Percentiles rank a stretch among this genome's conserved stretches.
Evolutionary conservation across 768 basidiomycete species (phyloP).

Genomic region (Pulveroboletus sp.): DNA sequence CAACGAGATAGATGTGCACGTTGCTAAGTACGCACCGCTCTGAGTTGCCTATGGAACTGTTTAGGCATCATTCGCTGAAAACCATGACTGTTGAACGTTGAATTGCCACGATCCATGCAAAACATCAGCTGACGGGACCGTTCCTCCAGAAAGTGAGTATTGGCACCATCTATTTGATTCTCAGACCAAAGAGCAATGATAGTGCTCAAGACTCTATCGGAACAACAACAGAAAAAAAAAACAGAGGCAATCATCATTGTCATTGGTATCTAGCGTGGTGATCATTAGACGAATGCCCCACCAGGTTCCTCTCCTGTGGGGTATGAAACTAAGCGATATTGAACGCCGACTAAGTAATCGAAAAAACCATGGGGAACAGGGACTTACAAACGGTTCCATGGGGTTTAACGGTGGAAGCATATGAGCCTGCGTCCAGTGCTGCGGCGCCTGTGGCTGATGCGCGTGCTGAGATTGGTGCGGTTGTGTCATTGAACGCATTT

Average conservation of each 20-base stretch:
- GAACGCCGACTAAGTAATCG: slow-evolving; percentile 7
- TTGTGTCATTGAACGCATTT: slow-evolving; percentile 51
- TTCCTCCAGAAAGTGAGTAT: slow-evolving; percentile 40
- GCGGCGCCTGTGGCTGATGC: slow-evolving; percentile 25
- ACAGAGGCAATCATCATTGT: slow-evolving; percentile 32
- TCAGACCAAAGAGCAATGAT: slow-evolving; percentile 45
- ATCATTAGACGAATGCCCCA: slow-evolving; percentile 45
- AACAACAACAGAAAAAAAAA: slow-evolving; percentile 37
- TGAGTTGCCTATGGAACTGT: slow-evolving; percentile 28
- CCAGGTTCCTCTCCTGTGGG: slow-evolving; percentile 46
- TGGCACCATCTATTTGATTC: slow-evolving; percentile 41
- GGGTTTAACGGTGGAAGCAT: slow-evolving; percentile 46
- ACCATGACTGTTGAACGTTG: too few relatives aligned
- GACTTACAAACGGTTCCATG: slow-evolving; percentile 64
- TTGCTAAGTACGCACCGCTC: slow-evolving; percentile 30
- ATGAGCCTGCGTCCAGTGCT: slow-evolving; percentile 52
- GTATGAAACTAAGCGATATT: slow-evolving; percentile 22
- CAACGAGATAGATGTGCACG: slow-evolving; percentile 29
- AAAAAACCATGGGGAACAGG: background rate
- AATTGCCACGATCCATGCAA: slow-evolving; percentile 39
- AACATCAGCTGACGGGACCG: slow-evolving; percentile 37
- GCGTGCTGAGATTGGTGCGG: slow-evolving; percentile 32
- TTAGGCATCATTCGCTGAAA: too few relatives aligned
- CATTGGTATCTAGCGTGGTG: slow-evolving; percentile 51
- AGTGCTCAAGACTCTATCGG: slow-evolving; percentile 41